Base-by-base conservation (phyloP, 202 grass and related monocot genomes). In the Zoysia matrella region DNA sequence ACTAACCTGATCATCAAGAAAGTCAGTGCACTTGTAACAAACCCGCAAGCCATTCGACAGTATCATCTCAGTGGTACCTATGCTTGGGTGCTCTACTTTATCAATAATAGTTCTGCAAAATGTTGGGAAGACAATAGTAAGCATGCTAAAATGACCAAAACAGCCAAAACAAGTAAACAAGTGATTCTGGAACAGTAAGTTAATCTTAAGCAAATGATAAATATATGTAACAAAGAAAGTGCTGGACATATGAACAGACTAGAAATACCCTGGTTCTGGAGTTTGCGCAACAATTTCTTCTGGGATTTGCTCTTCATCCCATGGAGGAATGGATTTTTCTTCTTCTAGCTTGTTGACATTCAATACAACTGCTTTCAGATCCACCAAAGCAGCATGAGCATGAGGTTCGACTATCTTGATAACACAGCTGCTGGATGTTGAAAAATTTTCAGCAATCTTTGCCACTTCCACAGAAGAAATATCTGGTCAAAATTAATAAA, bases 1-100 rank as follows among this genome's bases (percentile, higher is more conserved):
- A 89, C 75, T 40, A 89, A 98, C 96, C 92, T 98, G 96, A 88
- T 98, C 96, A 88, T 98, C 96, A 88, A 98, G 96, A 84, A 98
- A 98, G 67, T 98, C 96, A 22, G 92, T 98, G 66, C 78, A 86
- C 79, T 98, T 98, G 81, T 95, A 98, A 84, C 92, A 98, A 88
- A 98, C 69, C 71, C 85, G 84, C 90, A 98, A 93, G 80, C 96
- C 96, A 91, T 98, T 98, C 5, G 96, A 98, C 69, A 98, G 87
- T 84, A 92, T 72, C 84, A 93, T 95, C 80, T 98, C 96, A 89
- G 92, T 92, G 13, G 85, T 89, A 83, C 91, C 92, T 78, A 98
- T 92, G 57, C 85, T 84, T 73, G 89, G 83, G 74, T 90, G 92
- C 40, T 98, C 92, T 80, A 80, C 78, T 88, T 98, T 48, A 85